Evolutionary conservation across 2,329 filamentous ascomycete species (phyloP).

Genomic region (Diaporthe nobilis): DNA sequence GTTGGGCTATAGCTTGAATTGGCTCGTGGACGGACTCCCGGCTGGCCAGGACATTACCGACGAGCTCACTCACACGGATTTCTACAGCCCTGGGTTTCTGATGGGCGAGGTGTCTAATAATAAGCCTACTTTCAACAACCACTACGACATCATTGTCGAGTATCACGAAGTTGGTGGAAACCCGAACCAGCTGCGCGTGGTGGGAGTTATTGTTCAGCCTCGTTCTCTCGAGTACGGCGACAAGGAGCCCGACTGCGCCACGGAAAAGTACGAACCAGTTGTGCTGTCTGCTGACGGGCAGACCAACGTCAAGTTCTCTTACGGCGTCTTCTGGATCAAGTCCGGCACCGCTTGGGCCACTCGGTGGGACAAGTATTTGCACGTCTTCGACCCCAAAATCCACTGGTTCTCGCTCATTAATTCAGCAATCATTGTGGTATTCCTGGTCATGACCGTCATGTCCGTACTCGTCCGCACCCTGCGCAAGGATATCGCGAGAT

Average conservation of each 20-base stretch:
- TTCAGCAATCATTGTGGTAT: slow-evolving; percentile 93
- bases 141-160: slow-evolving; percentile 94
- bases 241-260: slow-evolving; percentile 74
- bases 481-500: slow-evolving; percentile 94
- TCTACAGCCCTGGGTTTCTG: slow-evolving; percentile 93
- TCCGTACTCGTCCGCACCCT: slow-evolving; percentile 92
- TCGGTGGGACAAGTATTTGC: slow-evolving; percentile 98
- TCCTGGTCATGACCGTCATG: slow-evolving; percentile 90
- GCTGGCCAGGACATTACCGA: slow-evolving; percentile 88
- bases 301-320: slow-evolving; percentile 86
- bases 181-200: slow-evolving; percentile 83
- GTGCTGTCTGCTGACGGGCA: slow-evolving; percentile 70
- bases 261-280: slow-evolving; percentile 66
- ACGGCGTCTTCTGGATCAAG: slow-evolving; percentile 90
- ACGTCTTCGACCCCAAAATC: slow-evolving; percentile 97
- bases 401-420: slow-evolving; percentile 99
- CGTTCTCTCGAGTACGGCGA: slow-evolving; percentile 75
- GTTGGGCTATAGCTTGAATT: slow-evolving; percentile 93
- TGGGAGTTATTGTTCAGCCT: slow-evolving; percentile 91
- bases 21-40: slow-evolving; percentile 94
- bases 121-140: slow-evolving; percentile 83
- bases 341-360: slow-evolving; percentile 94
- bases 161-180: slow-evolving; percentile 84
- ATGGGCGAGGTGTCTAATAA: slow-evolving; percentile 74
- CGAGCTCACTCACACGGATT: slow-evolving; percentile 80